Evolutionary conservation across 345 rosid species (phyloP).

Genomic region (Limnanthes douglasii): DNA sequence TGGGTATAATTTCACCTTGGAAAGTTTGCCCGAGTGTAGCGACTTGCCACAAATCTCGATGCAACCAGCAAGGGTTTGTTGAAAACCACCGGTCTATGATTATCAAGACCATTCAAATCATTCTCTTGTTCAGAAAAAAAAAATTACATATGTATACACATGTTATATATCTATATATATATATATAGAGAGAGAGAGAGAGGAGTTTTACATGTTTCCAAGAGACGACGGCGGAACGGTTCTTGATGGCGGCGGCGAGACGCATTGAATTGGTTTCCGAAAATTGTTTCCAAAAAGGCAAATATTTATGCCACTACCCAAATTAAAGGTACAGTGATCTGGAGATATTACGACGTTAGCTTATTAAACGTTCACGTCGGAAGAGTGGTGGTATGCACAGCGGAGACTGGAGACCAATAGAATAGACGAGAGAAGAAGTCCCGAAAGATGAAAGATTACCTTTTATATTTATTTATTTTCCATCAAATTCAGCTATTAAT

Average conservation of each 20-base stretch:
- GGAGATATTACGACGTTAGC: too few species aligned
- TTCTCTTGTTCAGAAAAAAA: not conserved
- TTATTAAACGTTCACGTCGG: too few species aligned
- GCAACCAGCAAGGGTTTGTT: constrained; percentile 48
- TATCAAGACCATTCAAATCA: not conserved
- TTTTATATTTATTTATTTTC: too few species aligned
- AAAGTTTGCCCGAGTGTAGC: constrained; percentile 61
- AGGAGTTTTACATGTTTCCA: constrained; percentile 29
- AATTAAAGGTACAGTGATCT: too few species aligned
- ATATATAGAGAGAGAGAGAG: not conserved
- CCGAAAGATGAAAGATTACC: too few species aligned
- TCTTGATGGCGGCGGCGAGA: constrained; percentile 20
- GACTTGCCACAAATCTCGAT: constrained; percentile 34
- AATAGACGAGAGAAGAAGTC: too few species aligned
- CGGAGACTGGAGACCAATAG: too few species aligned
- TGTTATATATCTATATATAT: too few species aligned
- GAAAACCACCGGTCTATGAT: constrained; percentile 53
- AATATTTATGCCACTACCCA: too few species aligned
- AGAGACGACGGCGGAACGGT: constrained; percentile 32
- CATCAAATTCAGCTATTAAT: too few species aligned
- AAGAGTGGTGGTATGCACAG: too few species aligned
- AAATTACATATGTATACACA: not conserved
- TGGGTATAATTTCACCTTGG: constrained; percentile 47
- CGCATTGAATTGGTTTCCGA: constrained; percentile 16
- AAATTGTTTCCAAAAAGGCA: too few species aligned